Conservation (phyloP, 2,329 filamentous ascomycete genomes). For the Hymenoscyphus albidus region DNA sequence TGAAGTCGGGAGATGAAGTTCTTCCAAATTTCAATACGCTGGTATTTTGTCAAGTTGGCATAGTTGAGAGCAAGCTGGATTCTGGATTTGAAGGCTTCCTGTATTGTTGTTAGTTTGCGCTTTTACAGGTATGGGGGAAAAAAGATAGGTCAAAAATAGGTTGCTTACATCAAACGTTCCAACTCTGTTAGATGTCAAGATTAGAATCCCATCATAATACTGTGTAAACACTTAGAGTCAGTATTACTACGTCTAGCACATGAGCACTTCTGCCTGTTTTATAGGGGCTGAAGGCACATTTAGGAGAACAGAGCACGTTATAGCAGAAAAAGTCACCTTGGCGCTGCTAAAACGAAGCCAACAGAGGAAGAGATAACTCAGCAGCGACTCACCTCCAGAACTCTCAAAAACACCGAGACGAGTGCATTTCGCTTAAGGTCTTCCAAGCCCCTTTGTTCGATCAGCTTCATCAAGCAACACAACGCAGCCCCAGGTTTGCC, state of each 20-base stretch:
- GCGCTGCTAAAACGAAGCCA: too few species aligned
- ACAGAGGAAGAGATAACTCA: too few species aligned
- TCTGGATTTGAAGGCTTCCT: neutral
- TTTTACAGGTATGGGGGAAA: neutral
- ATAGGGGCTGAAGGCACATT: too few species aligned
- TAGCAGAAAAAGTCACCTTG: neutral
- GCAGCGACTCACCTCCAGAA: neutral
- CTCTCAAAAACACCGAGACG: conserved; percentile 13
- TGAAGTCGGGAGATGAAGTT: neutral
- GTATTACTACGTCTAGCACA: neutral
- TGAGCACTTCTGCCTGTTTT: too few species aligned
- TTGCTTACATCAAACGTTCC: conserved; percentile 32
- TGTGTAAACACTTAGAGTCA: neutral
- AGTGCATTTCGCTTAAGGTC: conserved; percentile 18
- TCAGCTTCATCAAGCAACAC: conserved; percentile 31
- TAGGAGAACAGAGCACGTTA: neutral
- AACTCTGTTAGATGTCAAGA: conserved; percentile 40
- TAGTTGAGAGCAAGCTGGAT: neutral
- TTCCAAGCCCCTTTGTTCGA: conserved; percentile 13
- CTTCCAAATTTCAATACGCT: neutral
- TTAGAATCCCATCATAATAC: conserved; percentile 39
- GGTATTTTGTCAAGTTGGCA: neutral
- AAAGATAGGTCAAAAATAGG: too few species aligned
- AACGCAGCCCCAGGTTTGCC: conserved; percentile 21
- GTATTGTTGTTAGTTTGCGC: neutral